phyloP scores from a whole-genome alignment of 345 rosid species.

The Corchorus capsularis region DNA sequence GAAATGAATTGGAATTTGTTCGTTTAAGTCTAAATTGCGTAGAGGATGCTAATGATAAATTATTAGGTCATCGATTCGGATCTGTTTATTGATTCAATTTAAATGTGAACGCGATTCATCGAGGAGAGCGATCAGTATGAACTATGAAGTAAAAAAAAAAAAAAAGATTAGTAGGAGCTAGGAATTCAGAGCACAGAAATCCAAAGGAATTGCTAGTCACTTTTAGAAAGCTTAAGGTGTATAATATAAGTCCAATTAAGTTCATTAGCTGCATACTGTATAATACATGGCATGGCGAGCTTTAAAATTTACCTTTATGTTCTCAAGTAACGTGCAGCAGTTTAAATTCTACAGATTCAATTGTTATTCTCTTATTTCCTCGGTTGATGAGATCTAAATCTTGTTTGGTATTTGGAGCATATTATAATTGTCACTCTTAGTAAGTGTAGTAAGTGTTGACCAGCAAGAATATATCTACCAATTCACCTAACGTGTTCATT shows the following conservation, averaged over 20 bases:
- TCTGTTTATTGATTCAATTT: neutral
- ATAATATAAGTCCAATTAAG: neutral
- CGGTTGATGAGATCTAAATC: neutral
- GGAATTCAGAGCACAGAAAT: neutral
- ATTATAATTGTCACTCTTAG: neutral
- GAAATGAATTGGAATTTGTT: neutral
- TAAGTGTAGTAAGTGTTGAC: neutral
- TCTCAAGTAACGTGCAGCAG: neutral
- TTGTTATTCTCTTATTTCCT: neutral
- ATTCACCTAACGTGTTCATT: neutral
- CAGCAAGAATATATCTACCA: neutral
- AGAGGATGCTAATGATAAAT: neutral
- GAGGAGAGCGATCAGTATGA: neutral
- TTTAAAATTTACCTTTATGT: slow-evolving; percentile 4
- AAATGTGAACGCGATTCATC: neutral
- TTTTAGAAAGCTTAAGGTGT: neutral
- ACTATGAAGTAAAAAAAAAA: neutral
- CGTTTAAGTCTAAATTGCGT: slow-evolving; percentile 7
- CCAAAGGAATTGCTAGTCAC: neutral
- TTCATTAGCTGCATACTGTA: neutral
- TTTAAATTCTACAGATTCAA: neutral
- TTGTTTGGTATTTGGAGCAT: neutral
- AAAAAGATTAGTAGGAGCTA: neutral
- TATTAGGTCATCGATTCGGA: neutral
- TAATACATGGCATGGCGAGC: neutral